These are phyloP conservation scores for Dryadomyces sulphureus DNA, from an alignment of 2,329 filamentous ascomycete genomes.

Conservation along the genomic window DNA sequence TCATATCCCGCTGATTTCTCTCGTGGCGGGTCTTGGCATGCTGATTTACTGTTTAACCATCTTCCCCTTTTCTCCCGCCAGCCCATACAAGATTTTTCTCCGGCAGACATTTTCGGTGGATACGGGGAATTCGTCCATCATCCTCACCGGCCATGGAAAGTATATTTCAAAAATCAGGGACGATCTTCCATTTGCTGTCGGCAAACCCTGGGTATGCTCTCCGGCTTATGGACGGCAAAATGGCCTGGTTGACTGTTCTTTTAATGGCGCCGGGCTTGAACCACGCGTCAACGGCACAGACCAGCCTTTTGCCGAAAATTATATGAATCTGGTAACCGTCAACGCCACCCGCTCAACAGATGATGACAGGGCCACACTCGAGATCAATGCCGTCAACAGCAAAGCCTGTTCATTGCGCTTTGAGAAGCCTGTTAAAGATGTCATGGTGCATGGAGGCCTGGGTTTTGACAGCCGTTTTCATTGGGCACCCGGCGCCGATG, in stretches of 20 bases:
- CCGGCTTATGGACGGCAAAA: constrained; percentile 22
- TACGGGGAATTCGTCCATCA: constrained; percentile 52
- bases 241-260: constrained; percentile 53
- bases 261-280: constrained; percentile 34
- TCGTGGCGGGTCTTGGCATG: constrained; percentile 58
- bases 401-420: constrained; percentile 65
- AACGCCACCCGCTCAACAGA: constrained; percentile 32
- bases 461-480: constrained; percentile 44
- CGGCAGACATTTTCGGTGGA: constrained; percentile 68
- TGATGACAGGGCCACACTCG: constrained; percentile 41
- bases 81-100: constrained; percentile 78
- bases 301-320: constrained; percentile 40
- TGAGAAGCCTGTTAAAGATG: constrained; percentile 47
- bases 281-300: constrained; percentile 35
- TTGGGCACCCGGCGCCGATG: constrained; percentile 35
- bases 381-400: constrained; percentile 58
- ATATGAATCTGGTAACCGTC: constrained; percentile 48
- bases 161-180: constrained; percentile 54
- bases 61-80: constrained; percentile 73
- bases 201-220: constrained; percentile 42
- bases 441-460: constrained; percentile 48
- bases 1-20: constrained; percentile 64
- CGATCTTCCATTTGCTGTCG: constrained; percentile 55
- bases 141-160: constrained; percentile 50
- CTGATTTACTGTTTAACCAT: constrained; percentile 73